These are phyloP conservation scores for Phytophthora quininea DNA, from an alignment of 352 stramenopile genomes.

Conservation along the genomic window DNA sequence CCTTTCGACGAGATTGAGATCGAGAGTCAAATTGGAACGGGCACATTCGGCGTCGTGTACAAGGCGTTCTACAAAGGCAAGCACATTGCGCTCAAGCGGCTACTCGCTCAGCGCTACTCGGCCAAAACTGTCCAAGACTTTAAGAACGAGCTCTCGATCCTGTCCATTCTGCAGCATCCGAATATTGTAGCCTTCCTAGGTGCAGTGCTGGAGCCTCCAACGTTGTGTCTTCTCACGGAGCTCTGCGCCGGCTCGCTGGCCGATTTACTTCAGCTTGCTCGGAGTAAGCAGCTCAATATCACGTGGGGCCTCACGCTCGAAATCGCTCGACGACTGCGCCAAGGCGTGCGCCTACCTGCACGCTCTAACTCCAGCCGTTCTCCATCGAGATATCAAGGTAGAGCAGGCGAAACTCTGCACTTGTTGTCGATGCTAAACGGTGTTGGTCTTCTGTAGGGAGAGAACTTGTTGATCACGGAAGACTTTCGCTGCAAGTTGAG, in stretches of 20 bases:
- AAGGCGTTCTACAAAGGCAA: constrained; percentile 80
- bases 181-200: constrained; percentile 87
- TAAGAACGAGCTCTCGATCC: constrained; percentile 83
- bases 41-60: constrained; percentile 84
- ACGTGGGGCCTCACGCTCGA: constrained; percentile 78
- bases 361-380: constrained; percentile 57
- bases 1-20: constrained; percentile 71
- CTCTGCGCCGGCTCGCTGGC: constrained; percentile 72
- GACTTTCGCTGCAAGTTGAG: constrained; percentile 75
- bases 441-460: constrained; percentile 37
- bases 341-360: constrained; percentile 73
- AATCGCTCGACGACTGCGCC: constrained; percentile 70
- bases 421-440: background rate
- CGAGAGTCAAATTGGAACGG: constrained; percentile 67
- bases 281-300: constrained; percentile 69
- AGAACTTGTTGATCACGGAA: constrained; percentile 80
- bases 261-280: constrained; percentile 71
- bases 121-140: constrained; percentile 74
- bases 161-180: constrained; percentile 75
- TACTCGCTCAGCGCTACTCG: constrained; percentile 61
- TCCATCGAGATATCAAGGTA: constrained; percentile 81
- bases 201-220: constrained; percentile 68
- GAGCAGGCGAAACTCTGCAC: background rate
- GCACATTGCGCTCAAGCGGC: constrained; percentile 70
- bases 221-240: constrained; percentile 77